These are phyloP conservation scores for Monilinia fructigena DNA, from an alignment of 2,329 filamentous ascomycete species.

Conservation along the genomic window DNA sequence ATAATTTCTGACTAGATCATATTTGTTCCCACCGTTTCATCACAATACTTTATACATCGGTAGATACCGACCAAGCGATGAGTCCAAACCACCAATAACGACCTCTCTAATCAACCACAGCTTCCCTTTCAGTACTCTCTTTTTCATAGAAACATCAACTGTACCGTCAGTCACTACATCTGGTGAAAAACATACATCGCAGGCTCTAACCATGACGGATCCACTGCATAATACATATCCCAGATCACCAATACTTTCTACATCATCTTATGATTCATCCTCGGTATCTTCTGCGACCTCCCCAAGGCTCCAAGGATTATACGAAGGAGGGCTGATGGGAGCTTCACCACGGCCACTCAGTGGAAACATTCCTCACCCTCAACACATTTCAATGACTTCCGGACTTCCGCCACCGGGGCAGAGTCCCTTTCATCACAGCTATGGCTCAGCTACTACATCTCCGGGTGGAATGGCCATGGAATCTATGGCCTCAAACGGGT, in stretches of 20 bases:
- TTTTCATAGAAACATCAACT: constrained; percentile 1
- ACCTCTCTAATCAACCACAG: constrained; percentile 1
- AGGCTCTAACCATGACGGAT: constrained; percentile 49
- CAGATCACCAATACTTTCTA: constrained; percentile 61
- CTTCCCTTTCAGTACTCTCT: neutral
- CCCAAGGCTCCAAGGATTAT: constrained; percentile 54
- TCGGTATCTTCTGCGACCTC: constrained; percentile 62
- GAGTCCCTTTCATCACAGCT: constrained; percentile 37
- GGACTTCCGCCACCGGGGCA: constrained; percentile 44
- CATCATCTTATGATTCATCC: constrained; percentile 62
- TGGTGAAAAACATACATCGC: constrained; percentile 29
- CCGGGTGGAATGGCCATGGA: constrained; percentile 51
- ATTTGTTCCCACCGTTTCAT: neutral
- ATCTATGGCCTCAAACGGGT: constrained; percentile 59
- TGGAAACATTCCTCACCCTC: constrained; percentile 47
- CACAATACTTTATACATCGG: constrained; percentile 7
- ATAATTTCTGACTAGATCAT: neutral
- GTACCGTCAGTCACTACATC: constrained; percentile 4
- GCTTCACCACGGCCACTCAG: constrained; percentile 51
- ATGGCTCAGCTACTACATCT: constrained; percentile 36
- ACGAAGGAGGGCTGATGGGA: constrained; percentile 54
- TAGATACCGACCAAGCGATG: constrained; percentile 18
- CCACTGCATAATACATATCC: constrained; percentile 57
- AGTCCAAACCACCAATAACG: constrained; percentile 9
- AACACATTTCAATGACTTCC: constrained; percentile 54